Base-by-base conservation (phyloP, 257 asterid genomes). In the Rehmannia glutinosa region DNA sequence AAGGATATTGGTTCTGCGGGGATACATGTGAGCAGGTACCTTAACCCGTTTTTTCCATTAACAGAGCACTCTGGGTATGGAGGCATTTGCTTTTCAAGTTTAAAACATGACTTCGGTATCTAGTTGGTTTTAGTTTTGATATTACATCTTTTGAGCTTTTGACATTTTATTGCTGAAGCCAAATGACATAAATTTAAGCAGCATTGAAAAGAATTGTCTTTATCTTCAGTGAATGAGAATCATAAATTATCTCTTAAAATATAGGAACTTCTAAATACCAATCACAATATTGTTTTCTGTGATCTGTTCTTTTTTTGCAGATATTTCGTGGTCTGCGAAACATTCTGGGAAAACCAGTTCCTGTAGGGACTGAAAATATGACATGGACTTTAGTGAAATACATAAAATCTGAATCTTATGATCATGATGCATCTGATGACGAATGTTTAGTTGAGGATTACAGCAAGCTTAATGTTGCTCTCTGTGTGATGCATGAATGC, bases 401-500 rank as follows among this genome's bases (percentile, higher is more conserved):
- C 77, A 67, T 45, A 35, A 73, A 77, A 59, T 33, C 84, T 30
- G 72, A 80, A 66, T 77, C 68, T 72, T 46, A 53, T 63, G 62
- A 57, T 64, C 58, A 42, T 11, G 80, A 70, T 35, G 73, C 58
- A 42, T 60, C 58, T 51, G 78, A 81, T 36, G 74, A 70, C 2
- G 95, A 82, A 64, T 38, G 45, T 66, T 52, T 63, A 71, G 35
- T 73, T 35, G 89, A 90, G 82, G 73, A 35, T 71, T 83, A 74
- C 77, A 80, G 86, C 84, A 84, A 86, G 82, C 95, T 94, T 49
- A 78, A 73, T 51, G 77, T 82, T 66, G 97, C 99, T 74, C 87
- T 94, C 27, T 20, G 71, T 56, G 96, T 91, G 76, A 87, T 94
- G 90, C 99, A 89, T 61, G 97, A 88, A 73, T 87, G 96, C 71